Base-by-base conservation (phyloP, 2,329 filamentous ascomycete genomes). In the Cytospora piceicola region DNA sequence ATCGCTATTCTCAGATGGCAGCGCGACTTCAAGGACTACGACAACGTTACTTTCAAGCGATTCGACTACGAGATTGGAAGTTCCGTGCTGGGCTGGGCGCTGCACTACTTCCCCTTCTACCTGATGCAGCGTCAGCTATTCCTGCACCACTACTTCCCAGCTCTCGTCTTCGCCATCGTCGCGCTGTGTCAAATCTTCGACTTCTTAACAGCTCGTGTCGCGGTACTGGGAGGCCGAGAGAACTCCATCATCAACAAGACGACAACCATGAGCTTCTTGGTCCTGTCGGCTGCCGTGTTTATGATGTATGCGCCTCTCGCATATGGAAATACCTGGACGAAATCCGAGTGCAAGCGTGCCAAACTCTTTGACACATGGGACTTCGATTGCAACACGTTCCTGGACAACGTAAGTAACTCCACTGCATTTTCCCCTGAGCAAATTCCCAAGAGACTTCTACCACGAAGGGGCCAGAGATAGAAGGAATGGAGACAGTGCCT, bases 51-150 rank as follows among this genome's bases (percentile, higher is more conserved):
- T 49, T 96, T 98, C 84, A 97, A 97, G 82, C 92, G 95, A 64
- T 99, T 98, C 77, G 95, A 98, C 79, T 98, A 97, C 75, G 95
- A 99, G 79, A 88, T 98, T 67, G 95, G 95, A 68, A 92, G 89
- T 61, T 93, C 88, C 22, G 90, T 97, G 36, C 86, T 99, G 11
- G 95, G 91, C 71, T 99, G 95, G 95, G 93, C 92, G 57, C 90
- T 99, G 78, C 95, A 99, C 80, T 99, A 97, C 82, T 98, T 99
- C 83, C 95, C 95, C 14, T 99, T 99, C 82, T 99, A 89, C 82
- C 86, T 99, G 65, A 98, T 99, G 95, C 89, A 95, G 76, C 93
- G 95, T 72, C 95, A 99, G 80, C 88, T 99, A 42, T 99, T 99
- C 85, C 83, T 99, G 68, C 95, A 99, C 78, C 95, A 99, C 81